Evolutionary conservation across 2,329 filamentous ascomycete genomes (phyloP), one percentile per base, ranked within the genome.

Genomic region (Diaporthe eres): DNA sequence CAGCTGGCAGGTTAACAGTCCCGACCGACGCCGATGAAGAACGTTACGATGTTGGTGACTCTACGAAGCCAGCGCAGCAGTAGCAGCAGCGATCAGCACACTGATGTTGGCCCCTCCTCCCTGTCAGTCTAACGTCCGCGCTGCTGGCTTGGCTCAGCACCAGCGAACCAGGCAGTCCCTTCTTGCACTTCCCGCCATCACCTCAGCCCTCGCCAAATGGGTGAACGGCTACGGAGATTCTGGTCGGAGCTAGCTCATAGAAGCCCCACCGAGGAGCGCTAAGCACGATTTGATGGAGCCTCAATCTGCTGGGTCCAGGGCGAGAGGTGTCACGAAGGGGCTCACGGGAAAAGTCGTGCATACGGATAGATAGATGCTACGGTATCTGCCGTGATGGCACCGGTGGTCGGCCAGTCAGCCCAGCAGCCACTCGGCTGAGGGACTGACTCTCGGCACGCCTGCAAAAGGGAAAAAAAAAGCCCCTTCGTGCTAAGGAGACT

Each of bases 251-350:
- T 65, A 57, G 71, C 34, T 10, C 25, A 28, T 2, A 31, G 34
- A 17, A 4, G 71, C 34, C 13, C 57, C 57, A 51, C 57, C 70
- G 25, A 28, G 12, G 57, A 39, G 44, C 57, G 71, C 71, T 61
- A 72, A 53, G 57, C 28, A 72, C 57, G 58, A 65, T 65, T 31
- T 28, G 25, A 73, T 73, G 71, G 71, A 42, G 58, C 42, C 55
- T 63, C 71, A 73, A 65, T 73, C 58, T 73, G 71, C 71, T 73
- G 71, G 71, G 39, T 34, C 9, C 47, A 37, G 44, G 28, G 34
- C 17, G 31, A 47, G n/a, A 17, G 71, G 65, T 34, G 71, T 39
- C 15, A 53, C 34, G 39, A 63, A 51, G 37, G 58, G 31, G 39
- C 25, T 28, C 42, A 13, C 19, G 49, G 31, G 70, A 34, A 34